Evolutionary conservation across 2,329 filamentous ascomycete species (phyloP).

Genomic region (Pestalotiopsis sp.): DNA sequence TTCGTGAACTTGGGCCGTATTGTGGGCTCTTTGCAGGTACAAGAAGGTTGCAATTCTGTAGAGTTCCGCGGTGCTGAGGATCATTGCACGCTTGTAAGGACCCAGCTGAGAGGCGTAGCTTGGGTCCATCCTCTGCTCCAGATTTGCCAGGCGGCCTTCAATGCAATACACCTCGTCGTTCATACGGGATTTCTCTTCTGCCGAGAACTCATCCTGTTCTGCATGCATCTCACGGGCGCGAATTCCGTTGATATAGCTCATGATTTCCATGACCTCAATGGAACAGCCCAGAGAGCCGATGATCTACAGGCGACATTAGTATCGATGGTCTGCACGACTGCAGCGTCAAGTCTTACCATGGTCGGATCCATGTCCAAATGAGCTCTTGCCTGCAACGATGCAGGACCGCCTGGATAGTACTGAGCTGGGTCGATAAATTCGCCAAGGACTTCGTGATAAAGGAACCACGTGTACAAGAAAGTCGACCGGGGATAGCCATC

Average conservation of each 20-base stretch:
- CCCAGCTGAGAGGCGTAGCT: constrained; percentile 30
- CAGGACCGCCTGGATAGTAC: constrained; percentile 27
- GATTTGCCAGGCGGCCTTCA: constrained; percentile 27
- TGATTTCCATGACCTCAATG: constrained; percentile 45
- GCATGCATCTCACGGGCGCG: constrained; percentile 34
- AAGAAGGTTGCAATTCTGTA: constrained; percentile 51
- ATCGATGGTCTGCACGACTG: neutral
- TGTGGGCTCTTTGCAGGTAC: constrained; percentile 38
- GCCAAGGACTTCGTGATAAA: constrained; percentile 50
- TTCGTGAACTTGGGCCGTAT: constrained; percentile 27
- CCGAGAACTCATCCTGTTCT: constrained; percentile 24
- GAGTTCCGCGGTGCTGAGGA: constrained; percentile 50
- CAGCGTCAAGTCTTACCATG: constrained; percentile 26
- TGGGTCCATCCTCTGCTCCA: constrained; percentile 32
- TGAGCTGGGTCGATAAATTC: constrained; percentile 42
- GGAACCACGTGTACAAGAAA: constrained; percentile 49
- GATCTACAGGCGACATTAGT: constrained; percentile 35
- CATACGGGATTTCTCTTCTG: constrained; percentile 29
- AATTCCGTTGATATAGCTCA: constrained; percentile 43
- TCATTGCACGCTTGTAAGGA: constrained; percentile 29
- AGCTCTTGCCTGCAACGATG: constrained; percentile 30
- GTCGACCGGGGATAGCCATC: constrained; percentile 31
- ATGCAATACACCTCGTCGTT: constrained; percentile 30
- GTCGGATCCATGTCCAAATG: constrained; percentile 34
- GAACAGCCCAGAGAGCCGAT: constrained; percentile 52